Percentiles rank a stretch among this genome's conserved stretches.
Evolutionary conservation across 1,139 yeast species (phyloP).

Genomic region (Magnusiomyces fungicola): DNA sequence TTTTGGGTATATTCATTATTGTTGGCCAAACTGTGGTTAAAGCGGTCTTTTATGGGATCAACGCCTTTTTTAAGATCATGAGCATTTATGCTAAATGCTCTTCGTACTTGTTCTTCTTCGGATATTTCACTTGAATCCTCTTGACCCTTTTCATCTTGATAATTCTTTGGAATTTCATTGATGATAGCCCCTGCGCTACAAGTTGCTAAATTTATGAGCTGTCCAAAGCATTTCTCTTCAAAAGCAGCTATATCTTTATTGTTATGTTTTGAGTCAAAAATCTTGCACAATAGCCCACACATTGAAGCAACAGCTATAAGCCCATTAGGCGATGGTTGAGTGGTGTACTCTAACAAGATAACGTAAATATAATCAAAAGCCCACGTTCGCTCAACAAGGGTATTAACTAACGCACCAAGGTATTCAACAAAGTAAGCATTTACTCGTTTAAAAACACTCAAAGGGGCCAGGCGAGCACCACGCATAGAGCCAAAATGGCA

Average conservation of each 20-base stretch:
- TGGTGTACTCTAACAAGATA: constrained; percentile 11
- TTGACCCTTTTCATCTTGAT: not conserved
- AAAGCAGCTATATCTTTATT: constrained; percentile 5
- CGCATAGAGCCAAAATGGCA: not conserved
- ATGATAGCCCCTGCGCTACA: not conserved
- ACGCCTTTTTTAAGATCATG: too few relatives aligned
- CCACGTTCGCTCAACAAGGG: constrained; percentile 13
- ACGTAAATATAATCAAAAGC: constrained; percentile 13
- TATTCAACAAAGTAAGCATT: constrained; percentile 15
- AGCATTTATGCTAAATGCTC: not conserved
- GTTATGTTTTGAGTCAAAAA: constrained; percentile 14
- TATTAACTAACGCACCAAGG: constrained; percentile 13
- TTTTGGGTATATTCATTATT: not conserved
- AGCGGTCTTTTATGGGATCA: too few relatives aligned
- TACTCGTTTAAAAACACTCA: constrained; percentile 10
- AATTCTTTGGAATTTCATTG: not conserved
- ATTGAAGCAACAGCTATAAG: constrained; percentile 12
- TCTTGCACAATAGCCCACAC: constrained; percentile 13
- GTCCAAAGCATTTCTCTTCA: constrained; percentile 8
- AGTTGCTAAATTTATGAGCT: constrained; percentile 7
- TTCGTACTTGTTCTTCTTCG: constrained; percentile 1
- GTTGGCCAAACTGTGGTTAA: too few relatives aligned
- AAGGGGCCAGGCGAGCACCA: not conserved
- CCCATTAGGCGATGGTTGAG: constrained; percentile 1
- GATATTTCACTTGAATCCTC: not conserved